Base-by-base conservation (phyloP, 306 rosid genomes). In the Lathyrus oleraceus region DNA sequence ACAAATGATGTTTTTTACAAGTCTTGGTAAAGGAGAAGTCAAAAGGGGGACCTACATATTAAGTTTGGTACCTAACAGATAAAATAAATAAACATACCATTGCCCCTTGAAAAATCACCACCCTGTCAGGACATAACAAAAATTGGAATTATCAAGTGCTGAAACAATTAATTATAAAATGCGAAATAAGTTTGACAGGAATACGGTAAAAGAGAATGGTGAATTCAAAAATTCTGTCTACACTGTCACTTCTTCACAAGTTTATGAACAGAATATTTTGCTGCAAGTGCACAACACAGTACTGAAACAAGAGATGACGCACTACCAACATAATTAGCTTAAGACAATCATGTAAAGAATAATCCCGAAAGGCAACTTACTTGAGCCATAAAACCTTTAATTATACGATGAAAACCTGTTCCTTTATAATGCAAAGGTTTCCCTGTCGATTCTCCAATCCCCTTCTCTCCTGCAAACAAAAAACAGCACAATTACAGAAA, bases 301-400 rank as follows among this genome's bases (percentile, higher is more conserved):
- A 67, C 28, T 65, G 42, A 66, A 19, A 58, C 44, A 65, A 16
- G 59, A 57, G 63, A 63, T 40, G 6, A 73, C 69, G 57, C 32
- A 38, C 9, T 67, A 27, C 49, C 20, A 16, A 39, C 27, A 73
- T 40, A 73, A 52, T 69, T 48, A 62, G 70, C 70, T 62, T 42
- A 62, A 62, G 62, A 69, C 19, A 64, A 69, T 57, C 38, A 59
- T 48, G 45, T 69, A 63, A 6, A 60, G 14, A 54, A 67, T 17
- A 65, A 71, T 64, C 48, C 61, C 21, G 48, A 73, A 69, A 72
- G 27, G 45, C 5, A 69, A 81, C 97, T 74, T 87, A 95, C 99
- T 75, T 95, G 99, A 74, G 97, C 96, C 97, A 95, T 95, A 67
- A 91, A 95, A 69, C 95, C 99, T 85, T 83, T 85, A 68, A 95